Evolutionary conservation across 768 basidiomycete species (phyloP), one percentile per base, ranked within the genome.

Genomic region (Russula olivacea): DNA sequence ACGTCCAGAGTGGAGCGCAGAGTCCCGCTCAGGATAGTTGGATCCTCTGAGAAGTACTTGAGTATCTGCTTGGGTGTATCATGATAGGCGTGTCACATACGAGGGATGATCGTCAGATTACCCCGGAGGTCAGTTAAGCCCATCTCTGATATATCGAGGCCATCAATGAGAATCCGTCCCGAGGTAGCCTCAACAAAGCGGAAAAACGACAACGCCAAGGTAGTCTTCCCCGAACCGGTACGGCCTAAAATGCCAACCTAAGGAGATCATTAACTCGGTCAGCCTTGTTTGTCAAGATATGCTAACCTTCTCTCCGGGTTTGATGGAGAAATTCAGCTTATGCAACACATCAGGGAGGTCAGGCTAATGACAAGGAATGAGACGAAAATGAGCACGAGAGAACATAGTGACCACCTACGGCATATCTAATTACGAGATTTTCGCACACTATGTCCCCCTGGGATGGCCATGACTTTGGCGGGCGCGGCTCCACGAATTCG

Each of bases 291-390:
- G 25, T n/a, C 50, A 56, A 36, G 60, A 30, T 30, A 30, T 60
- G 52, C 77, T 67, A 64, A 88, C 85, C 79, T 94, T 93, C 75
- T 92, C 88, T 6, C 87, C 84, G 0, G 90, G 84, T 4, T 76
- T 74, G 32, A 95, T 78, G 15, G 83, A 80, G 71, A 95, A 94
- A 66, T 79, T 88, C 25, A 97, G 73, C 43, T 81, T 76, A 70
- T 95, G 93, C 17, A 97, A 76, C 0, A 96, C 93, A 69, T 90
- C 78, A 2, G 93, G 93, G 15, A 96, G 79, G 25, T 93, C 90
- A 50, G 92, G 91, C 89, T 93, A 65, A 53, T 28, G 48, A 11
- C 41, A 30, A 30, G 30, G 25, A 8, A 59, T 53, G 58, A 71
- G 50, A 59, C 50, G 9, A 32, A 55, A 40, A 45, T 3, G 41